Percentiles rank a stretch among this genome's conserved stretches.
Evolutionary conservation across 352 stramenopile species (phyloP).

Genomic region (Globisporangium splendens): DNA sequence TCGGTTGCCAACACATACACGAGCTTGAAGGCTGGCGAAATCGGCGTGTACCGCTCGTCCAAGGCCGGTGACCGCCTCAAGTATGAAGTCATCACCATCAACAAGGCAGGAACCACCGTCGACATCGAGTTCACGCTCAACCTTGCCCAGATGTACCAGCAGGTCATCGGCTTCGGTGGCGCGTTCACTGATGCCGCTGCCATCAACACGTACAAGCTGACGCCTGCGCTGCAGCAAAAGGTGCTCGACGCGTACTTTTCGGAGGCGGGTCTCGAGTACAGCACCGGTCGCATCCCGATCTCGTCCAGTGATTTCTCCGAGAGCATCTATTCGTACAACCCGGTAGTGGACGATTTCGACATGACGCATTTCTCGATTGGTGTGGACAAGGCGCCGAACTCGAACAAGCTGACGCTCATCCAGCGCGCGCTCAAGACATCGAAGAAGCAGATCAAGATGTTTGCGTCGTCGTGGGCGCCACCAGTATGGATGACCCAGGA

Average conservation of each 20-base stretch:
- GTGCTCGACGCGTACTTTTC: conserved; percentile 66
- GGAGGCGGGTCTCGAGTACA: conserved; percentile 54
- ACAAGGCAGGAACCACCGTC: conserved; percentile 17
- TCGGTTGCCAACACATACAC: conserved; percentile 45
- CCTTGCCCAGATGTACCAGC: conserved; percentile 52
- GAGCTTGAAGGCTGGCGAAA: conserved; percentile 27
- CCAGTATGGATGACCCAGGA: conserved; percentile 83
- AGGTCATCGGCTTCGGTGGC: conserved; percentile 84
- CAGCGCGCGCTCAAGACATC: conserved; percentile 46
- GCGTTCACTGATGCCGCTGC: conserved; percentile 79
- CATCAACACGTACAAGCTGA: conserved; percentile 65
- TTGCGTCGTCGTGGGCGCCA: conserved; percentile 85
- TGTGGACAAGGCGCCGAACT: conserved; percentile 50
- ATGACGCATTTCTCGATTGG: conserved; percentile 64
- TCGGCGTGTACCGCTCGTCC: conserved; percentile 41
- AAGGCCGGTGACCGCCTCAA: conserved; percentile 44
- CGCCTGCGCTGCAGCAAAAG: conserved; percentile 36
- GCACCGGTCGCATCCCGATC: conserved; percentile 66
- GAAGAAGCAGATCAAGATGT: conserved; percentile 45
- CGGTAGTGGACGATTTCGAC: conserved; percentile 26
- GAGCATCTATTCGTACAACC: conserved; percentile 41
- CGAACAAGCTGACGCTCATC: conserved; percentile 74
- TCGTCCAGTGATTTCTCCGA: conserved; percentile 70
- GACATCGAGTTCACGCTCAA: conserved; percentile 47
- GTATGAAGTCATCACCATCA: conserved; percentile 27